Conservation (phyloP, 2,329 filamentous ascomycete species). For the Claviceps africana region DNA sequence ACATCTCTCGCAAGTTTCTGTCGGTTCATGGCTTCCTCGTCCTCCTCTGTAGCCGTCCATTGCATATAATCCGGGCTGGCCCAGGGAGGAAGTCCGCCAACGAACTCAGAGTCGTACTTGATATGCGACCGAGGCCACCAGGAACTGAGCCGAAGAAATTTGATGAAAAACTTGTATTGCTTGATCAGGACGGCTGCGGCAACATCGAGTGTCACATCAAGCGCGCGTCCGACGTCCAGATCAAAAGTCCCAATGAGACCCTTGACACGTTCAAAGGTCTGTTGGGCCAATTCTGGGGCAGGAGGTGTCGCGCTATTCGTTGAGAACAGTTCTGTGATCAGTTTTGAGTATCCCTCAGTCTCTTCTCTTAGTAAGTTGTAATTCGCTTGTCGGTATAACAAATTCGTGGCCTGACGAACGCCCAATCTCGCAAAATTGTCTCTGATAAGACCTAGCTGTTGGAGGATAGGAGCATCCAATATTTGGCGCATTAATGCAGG, state of each 20-base stretch:
- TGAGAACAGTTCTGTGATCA: constrained; percentile 89
- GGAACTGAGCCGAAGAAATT: constrained; percentile 77
- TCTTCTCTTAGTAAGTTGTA: constrained; percentile 94
- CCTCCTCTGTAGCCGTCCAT: constrained; percentile 52
- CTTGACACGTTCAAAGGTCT: constrained; percentile 84
- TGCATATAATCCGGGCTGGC: constrained; percentile 57
- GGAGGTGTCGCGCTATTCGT: constrained; percentile 63
- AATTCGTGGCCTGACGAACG: constrained; percentile 81
- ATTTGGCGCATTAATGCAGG: constrained; percentile 61
- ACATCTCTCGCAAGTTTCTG: constrained; percentile 53
- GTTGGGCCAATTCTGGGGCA: constrained; percentile 61
- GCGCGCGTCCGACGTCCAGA: constrained; percentile 82
- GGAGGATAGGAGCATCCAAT: constrained; percentile 65
- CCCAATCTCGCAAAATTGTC: constrained; percentile 73
- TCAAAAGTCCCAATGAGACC: constrained; percentile 94
- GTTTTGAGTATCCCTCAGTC: constrained; percentile 90
- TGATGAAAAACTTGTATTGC: constrained; percentile 87
- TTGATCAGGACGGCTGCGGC: constrained; percentile 89
- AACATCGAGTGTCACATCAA: constrained; percentile 90
- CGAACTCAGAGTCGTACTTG: constrained; percentile 27
- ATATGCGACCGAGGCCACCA: constrained; percentile 74
- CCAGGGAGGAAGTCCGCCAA: constrained; percentile 69
- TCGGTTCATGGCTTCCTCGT: constrained; percentile 43
- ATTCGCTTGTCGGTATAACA: constrained; percentile 89
- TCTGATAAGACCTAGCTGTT: constrained; percentile 65